Evolutionary conservation across 192 early-diverging fungal genomes (phyloP).

Genomic region (Umbelopsis sp.): DNA sequence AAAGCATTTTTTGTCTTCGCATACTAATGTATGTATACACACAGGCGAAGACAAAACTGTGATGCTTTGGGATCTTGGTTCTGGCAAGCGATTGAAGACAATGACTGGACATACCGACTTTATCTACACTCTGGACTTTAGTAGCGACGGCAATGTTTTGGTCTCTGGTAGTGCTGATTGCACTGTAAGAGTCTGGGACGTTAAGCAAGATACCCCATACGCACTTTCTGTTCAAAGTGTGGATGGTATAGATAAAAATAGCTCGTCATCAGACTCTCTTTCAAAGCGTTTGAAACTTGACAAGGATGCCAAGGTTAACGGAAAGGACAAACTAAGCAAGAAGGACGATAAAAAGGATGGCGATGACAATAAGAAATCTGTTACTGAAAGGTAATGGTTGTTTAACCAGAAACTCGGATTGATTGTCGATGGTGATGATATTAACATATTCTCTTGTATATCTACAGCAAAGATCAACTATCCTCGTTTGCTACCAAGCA

Average conservation of each 20-base stretch:
- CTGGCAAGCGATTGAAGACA: slow-evolving; percentile 79
- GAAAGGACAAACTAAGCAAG: slow-evolving; percentile 12
- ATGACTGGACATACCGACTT: slow-evolving; percentile 84
- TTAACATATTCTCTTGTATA: not conserved
- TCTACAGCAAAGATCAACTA: slow-evolving; percentile 55
- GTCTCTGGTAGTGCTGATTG: slow-evolving; percentile 87
- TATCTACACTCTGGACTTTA: slow-evolving; percentile 87
- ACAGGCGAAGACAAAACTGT: slow-evolving; percentile 80
- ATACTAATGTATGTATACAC: not conserved
- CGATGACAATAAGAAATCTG: slow-evolving; percentile 30
- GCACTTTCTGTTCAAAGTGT: slow-evolving; percentile 20
- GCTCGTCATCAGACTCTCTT: not conserved
- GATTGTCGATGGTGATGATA: not conserved
- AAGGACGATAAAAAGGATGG: slow-evolving; percentile 25
- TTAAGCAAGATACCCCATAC: slow-evolving; percentile 55
- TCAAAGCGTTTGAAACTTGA: slow-evolving; percentile 21
- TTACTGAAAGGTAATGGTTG: slow-evolving; percentile 36
- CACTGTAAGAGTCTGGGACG: slow-evolving; percentile 91
- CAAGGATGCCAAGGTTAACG: slow-evolving; percentile 17
- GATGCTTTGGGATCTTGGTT: slow-evolving; percentile 91
- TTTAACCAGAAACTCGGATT: not conserved
- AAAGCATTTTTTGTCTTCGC: not conserved
- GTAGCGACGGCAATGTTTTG: slow-evolving; percentile 75
- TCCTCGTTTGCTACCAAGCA: slow-evolving; percentile 86
- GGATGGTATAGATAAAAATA: slow-evolving; percentile 6